Evolutionary conservation across 176 grass and related monocot species (phyloP).

Genomic region (Cymbopogon citratus): DNA sequence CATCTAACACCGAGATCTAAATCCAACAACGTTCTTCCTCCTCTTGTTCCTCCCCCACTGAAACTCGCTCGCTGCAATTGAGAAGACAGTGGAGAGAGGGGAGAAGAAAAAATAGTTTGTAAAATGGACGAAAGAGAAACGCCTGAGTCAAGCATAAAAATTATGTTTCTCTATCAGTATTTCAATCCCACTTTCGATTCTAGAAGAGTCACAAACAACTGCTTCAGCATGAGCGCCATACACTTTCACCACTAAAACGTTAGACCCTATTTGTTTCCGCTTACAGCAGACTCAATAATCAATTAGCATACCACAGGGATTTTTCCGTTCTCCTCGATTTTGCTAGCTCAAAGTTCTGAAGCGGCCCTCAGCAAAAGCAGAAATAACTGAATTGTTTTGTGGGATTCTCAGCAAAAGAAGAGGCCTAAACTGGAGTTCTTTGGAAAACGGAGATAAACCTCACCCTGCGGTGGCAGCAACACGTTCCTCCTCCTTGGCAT

Average conservation of each 20-base stretch:
- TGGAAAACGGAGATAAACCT: constrained; percentile 24
- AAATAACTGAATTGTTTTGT: neutral
- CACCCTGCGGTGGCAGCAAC: constrained; percentile 84
- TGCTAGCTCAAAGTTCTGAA: too few species aligned
- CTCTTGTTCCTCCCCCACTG: neutral
- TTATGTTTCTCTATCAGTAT: neutral
- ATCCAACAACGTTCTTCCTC: neutral
- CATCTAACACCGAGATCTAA: neutral
- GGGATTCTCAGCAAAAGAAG: neutral
- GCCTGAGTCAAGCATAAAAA: neutral
- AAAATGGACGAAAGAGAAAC: neutral
- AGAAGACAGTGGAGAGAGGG: neutral
- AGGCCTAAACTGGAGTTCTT: neutral
- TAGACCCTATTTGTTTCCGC: neutral
- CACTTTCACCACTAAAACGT: neutral
- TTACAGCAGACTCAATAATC: neutral
- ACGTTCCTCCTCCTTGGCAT: constrained; percentile 60
- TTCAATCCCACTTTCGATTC: neutral
- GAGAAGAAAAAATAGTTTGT: neutral
- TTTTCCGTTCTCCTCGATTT: too few species aligned
- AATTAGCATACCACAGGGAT: too few species aligned
- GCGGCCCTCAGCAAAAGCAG: neutral
- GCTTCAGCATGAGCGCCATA: neutral
- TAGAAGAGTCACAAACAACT: neutral
- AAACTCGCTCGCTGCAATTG: neutral